phyloP scores from a whole-genome alignment of 805 yeast species.

The Kluyveromyces aestuarii region DNA sequence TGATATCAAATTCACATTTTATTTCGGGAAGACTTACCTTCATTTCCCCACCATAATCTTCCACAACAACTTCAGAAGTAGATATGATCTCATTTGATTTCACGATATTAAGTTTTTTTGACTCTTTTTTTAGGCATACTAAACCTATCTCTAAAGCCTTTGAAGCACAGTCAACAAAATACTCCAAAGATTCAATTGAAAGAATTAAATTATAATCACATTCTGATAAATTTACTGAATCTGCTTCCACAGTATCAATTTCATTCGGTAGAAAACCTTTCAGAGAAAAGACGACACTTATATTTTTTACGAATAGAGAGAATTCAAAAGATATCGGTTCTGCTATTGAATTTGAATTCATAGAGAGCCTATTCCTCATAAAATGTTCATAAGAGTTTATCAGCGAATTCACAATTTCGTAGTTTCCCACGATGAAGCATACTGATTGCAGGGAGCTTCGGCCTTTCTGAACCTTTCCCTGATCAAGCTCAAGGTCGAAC shows the following conservation, averaged over 20 bases:
- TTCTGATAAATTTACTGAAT: not conserved
- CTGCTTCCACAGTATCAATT: not conserved
- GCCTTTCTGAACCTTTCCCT: not conserved
- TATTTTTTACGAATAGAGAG: not conserved
- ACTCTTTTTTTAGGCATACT: not conserved
- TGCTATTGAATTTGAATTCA: not conserved
- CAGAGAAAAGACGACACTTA: not conserved
- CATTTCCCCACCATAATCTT: not conserved
- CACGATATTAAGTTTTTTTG: not conserved
- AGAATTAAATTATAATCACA: not conserved
- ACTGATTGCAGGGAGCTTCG: not conserved
- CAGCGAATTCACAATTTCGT: not conserved
- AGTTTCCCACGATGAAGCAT: not conserved
- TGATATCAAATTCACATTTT: constrained; percentile 21
- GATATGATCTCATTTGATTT: constrained; percentile 12
- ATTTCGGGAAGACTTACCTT: constrained; percentile 14
- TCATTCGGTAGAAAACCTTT: not conserved
- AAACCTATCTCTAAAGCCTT: not conserved
- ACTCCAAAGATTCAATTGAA: not conserved
- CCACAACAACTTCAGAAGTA: constrained; percentile 10
- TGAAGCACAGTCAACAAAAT: not conserved
- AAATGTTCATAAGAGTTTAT: not conserved
- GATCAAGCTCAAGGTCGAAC: not conserved
- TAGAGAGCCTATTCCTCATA: not conserved
- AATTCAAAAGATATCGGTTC: not conserved